Base-by-base conservation (phyloP, 1,139 yeast genomes). In the Geotrichum klebahnii region DNA sequence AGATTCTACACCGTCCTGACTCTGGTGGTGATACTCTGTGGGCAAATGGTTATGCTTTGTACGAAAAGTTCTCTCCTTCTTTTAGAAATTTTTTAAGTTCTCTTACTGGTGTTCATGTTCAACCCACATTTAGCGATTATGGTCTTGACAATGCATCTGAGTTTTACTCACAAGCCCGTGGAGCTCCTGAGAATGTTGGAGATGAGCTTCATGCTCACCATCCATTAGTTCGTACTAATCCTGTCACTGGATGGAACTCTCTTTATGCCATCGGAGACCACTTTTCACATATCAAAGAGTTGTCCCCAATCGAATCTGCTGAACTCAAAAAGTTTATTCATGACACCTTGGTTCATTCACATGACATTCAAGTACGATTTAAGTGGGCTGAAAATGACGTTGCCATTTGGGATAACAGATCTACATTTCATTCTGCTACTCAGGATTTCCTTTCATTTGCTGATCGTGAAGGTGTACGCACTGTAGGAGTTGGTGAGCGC, bases 381-480 rank as follows among this genome's bases (percentile, higher is more conserved):
- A 67, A 62, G 44, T 79, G 81, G 78, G 78, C 74, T 54, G 75
- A 74, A 14, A 71, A 74, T 42, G 76, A 85, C 2, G 79, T 81
- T 38, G 84, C 56, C 9, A 47, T 60, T 29, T 60, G 64, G 64
- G 64, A 61, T 47, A 61, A 60, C 59, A 55, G 64, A 31, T 49
- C 54, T 46, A 57, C 62, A 2, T 57, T 48, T 50, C 64, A 61
- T 53, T 48, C 55, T 24, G 61, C 62, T 10, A 56, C 52, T 3
- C 9, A 6, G 8, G 52, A 45, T 20, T 38, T 56, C 44, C n/a
- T 40, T 23, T 16, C 22, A 16, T 31, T 17, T 29, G 19, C 44
- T 23, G 44, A 40, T 28, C 44, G 44, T 40, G 44, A 40, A 24
- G 83, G 82, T 28, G 77, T 79, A 28, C 71, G 84, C 61, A 82